Base-by-base conservation (phyloP, 2,329 filamentous ascomycete genomes). In the Sarocladium oryzae region DNA sequence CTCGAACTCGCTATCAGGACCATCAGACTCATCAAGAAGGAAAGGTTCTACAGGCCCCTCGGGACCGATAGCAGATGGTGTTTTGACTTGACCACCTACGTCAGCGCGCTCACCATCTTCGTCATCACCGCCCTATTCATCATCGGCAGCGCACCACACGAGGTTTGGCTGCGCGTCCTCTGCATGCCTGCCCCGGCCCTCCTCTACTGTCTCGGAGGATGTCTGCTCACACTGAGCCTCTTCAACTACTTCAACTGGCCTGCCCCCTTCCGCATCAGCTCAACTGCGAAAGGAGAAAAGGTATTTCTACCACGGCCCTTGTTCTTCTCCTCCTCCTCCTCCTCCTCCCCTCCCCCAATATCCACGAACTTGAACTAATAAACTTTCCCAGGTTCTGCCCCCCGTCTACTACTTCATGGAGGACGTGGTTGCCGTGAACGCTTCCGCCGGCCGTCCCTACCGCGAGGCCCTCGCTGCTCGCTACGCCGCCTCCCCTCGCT, bases 391-490 rank as follows among this genome's bases (percentile, higher is more conserved):
- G 61, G 77, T 85, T 52, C 73, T 77, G 2, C 84, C 84, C 0
- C 76, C 79, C 2, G 73, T 79, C 2, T 83, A 84, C 57, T 84
- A 83, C 48, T 72, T 86, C 26, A 78, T 86, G 23, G 84, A 87
- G 64, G 84, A 87, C 58, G 74, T 85, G 21, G 75, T 85, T 13
- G 82, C 80, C 4, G 84, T 87, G 36, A 84, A 86, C 59, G 83
- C 81, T 18, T 76, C 74, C 3, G 82, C 79, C 9, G 69, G 69
- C n/a, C 63, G 66, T 32, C 68, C 69, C 0, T 73, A 66, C 40
- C 65, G 70, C 38, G 69, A 72, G 51, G 69, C 69, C 9, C 58
- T 70, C 23, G 65, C 69, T 20, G 70, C 69, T 8, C 61, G 70
- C 20, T 73, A 72, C 54, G 61, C 65, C 51, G 69, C 69, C 4